Evolutionary conservation across 2,329 filamentous ascomycete species (phyloP).

Genomic region (Nemania diffusa): DNA sequence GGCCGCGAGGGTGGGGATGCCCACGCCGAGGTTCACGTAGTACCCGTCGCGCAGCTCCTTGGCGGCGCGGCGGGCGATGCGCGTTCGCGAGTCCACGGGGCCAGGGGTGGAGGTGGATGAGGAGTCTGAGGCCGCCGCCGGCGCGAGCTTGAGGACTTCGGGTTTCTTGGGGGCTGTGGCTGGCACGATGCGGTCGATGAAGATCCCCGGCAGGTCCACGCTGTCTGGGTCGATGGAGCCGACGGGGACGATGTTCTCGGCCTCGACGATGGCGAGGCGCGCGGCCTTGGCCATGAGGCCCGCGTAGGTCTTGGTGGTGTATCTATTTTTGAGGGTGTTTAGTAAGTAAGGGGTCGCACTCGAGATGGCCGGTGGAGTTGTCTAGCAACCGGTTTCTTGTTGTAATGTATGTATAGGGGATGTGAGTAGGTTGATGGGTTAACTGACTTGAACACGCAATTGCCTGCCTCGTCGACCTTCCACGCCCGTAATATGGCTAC

Average conservation of each 20-base stretch:
- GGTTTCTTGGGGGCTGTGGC: slow-evolving; percentile 77
- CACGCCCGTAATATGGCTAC: slow-evolving; percentile 81
- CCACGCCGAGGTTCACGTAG: slow-evolving; percentile 84
- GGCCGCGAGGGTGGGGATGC: slow-evolving; percentile 88
- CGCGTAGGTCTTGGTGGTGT: slow-evolving; percentile 80
- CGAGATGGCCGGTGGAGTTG: background rate
- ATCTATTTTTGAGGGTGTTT: slow-evolving; percentile 51
- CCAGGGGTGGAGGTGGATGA: background rate
- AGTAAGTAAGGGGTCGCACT: background rate
- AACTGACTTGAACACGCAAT: slow-evolving; percentile 77
- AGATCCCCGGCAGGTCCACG: slow-evolving; percentile 84
- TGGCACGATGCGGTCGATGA: slow-evolving; percentile 82
- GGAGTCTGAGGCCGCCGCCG: slow-evolving; percentile 34
- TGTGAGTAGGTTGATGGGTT: background rate
- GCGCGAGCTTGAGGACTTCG: slow-evolving; percentile 71
- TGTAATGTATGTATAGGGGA: background rate
- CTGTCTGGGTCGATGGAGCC: slow-evolving; percentile 78
- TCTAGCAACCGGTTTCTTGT: background rate
- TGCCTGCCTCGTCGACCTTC: slow-evolving; percentile 80
- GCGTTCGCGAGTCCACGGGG: slow-evolving; percentile 66
- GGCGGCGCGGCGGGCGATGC: slow-evolving; percentile 80
- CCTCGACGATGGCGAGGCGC: slow-evolving; percentile 81
- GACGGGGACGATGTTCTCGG: slow-evolving; percentile 81
- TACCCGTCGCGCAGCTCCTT: slow-evolving; percentile 83
- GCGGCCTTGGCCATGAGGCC: slow-evolving; percentile 85